phyloP scores from a whole-genome alignment of 352 stramenopile genomes.

The Globisporangium recalcitrans region DNA sequence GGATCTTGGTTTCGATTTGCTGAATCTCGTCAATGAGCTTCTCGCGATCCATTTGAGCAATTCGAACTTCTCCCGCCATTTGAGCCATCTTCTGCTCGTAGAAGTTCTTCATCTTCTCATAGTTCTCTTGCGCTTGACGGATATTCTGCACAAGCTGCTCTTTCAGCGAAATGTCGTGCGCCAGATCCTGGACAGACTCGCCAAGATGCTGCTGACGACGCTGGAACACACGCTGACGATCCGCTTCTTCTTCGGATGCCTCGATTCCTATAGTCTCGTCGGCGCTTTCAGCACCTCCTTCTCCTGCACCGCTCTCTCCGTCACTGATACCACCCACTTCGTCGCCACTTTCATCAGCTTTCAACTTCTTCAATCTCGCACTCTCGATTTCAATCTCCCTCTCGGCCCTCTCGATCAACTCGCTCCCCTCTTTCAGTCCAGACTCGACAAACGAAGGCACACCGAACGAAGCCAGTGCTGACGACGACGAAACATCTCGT shows the following conservation, averaged over 20 bases:
- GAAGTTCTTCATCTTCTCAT: constrained; percentile 75
- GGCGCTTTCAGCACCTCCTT: constrained; percentile 26
- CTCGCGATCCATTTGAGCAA: constrained; percentile 60
- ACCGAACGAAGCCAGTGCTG: constrained; percentile 24
- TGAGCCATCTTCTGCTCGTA: constrained; percentile 82
- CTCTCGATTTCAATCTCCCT: constrained; percentile 79
- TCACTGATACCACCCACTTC: constrained; percentile 32
- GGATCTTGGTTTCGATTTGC: constrained; percentile 59
- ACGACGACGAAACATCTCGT: constrained; percentile 10
- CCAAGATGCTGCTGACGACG: constrained; percentile 72
- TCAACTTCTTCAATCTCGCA: constrained; percentile 68
- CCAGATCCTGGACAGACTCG: constrained; percentile 72
- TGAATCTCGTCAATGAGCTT: constrained; percentile 75
- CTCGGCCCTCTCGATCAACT: constrained; percentile 60
- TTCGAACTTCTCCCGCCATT: constrained; percentile 72
- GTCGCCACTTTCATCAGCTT: constrained; percentile 48
- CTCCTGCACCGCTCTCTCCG: constrained; percentile 16
- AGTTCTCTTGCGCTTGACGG: constrained; percentile 73
- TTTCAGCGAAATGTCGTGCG: constrained; percentile 83
- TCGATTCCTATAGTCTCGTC: constrained; percentile 30
- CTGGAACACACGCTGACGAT: constrained; percentile 81
- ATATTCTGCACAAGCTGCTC: constrained; percentile 82
- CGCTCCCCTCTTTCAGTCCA: constrained; percentile 52
- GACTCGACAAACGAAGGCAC: constrained; percentile 38
- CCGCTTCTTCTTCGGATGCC: constrained; percentile 58